Conservation (phyloP, 2,329 filamentous ascomycete genomes). For the Acephala macrosclerotiorum region DNA sequence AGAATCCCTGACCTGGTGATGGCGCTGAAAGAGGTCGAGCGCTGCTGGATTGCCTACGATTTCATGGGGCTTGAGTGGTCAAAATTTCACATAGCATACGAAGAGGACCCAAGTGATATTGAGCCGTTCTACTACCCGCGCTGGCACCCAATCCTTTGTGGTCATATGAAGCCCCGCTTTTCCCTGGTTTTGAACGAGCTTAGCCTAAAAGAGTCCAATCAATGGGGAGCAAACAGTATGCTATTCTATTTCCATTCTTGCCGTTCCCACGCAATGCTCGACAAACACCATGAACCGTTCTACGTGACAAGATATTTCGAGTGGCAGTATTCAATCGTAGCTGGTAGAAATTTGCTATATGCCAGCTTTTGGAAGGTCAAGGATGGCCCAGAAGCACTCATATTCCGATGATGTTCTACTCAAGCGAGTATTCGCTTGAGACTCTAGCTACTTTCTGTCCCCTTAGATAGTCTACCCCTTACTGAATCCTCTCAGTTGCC, state of each 20-base stretch:
- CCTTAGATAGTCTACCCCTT: too few relatives aligned
- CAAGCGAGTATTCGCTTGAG: too few relatives aligned
- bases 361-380: too few relatives aligned
- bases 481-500: constrained; percentile 15
- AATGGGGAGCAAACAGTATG: constrained; percentile 21
- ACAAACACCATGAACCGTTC: too few relatives aligned
- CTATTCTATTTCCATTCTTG: too few relatives aligned
- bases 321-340: too few relatives aligned
- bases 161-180: constrained; percentile 27
- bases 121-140: constrained; percentile 23
- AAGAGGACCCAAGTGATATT: constrained; percentile 1
- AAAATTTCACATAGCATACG: constrained; percentile 11
- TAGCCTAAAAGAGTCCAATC: constrained; percentile 16
- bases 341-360: too few relatives aligned
- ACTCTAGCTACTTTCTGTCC: too few relatives aligned
- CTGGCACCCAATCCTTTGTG: constrained; percentile 29
- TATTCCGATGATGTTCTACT: too few relatives aligned
- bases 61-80: constrained; percentile 16
- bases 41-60: constrained; percentile 28
- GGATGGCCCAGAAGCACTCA: too few relatives aligned
- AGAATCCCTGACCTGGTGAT: constrained; percentile 6
- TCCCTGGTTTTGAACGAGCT: constrained; percentile 29
- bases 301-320: too few relatives aligned
- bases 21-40: constrained; percentile 22
- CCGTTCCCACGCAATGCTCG: too few relatives aligned